Evolutionary conservation across 805 yeast genomes (phyloP), one percentile per base, ranked within the genome.

Genomic region (Starmerella davenportii): DNA sequence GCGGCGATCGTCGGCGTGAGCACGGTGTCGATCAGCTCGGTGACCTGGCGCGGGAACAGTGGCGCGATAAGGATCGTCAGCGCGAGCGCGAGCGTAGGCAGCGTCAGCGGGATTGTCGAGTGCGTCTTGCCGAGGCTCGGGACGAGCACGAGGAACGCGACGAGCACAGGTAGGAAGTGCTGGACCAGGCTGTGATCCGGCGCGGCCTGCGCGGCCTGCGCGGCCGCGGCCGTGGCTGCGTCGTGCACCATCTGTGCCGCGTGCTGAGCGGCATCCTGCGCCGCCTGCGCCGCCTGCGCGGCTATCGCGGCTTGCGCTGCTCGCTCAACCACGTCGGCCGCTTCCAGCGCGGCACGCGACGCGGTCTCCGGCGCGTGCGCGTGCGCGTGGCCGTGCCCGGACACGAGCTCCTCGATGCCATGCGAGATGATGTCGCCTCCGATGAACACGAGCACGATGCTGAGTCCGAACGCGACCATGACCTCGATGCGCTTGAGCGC

Each of bases 401-500:
- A 27, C 3, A 76, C 70, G 21, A 72, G 49, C 45, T 81, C 93
- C 56, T 87, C 95, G 15, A 80, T 49, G n/a, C 79, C 65, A 57
- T 87, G 98, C 35, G 93, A 80, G 34, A 80, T 60, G 38, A 90
- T 62, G 57, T 87, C 96, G 37, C 82, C 70, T 0, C 96, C 95
- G 43, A 87, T 92, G 69, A 85, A 87, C 19, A 85, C 64, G 43
- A 87, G 66, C 1, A 93, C 76, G 1, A 87, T 76, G 14, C 90
- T 73, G 32, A 84, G 62, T 0, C 92, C 93, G 61, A 85, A 85
- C 2, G 93, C 92, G 34, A 79, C 74, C 15, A 87, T 60, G 0
- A 87, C 92, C 52, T 87, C 95, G 14, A 80, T 66, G 42, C 98
- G 65, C n/a, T 92, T 93, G 20, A 87, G 62, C 0, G 96, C 98